Evolutionary conservation across 2,329 filamentous ascomycete species (phyloP), one percentile per base, ranked within the genome.

Genomic region (Trichophyton rubrum): DNA sequence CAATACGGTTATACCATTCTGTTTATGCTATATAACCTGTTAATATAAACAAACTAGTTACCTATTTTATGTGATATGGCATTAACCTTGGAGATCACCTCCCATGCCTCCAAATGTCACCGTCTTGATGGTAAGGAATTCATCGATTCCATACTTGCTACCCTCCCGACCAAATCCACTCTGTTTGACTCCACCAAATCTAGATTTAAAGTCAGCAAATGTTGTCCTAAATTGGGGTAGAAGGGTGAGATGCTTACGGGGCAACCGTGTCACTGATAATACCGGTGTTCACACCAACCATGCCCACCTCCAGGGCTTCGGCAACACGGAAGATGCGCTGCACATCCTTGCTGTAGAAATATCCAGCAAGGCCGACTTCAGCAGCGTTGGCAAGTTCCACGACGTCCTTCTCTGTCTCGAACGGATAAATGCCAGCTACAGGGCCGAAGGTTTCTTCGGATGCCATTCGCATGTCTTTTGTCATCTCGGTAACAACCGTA

Each of bases 401-500:
- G 3, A 96, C 93, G 68, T 97, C 91, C 59, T 87, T 85, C 75
- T 97, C 93, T 0, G 86, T 90, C 55, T 89, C 82, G 70, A 97
- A 99, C 56, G 85, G 82, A 78, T 96, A 96, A 13, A 97, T 75
- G 0, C 88, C 92, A 0, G 91, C 92, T 0, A 97, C 88, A 2
- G 93, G 93, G 0, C 93, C 93, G 71, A 99, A 99, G 0, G 92
- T 99, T 79, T 99, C 93, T 74, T 97, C 92, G 1, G 78, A 78
- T 3, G 89, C 86, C 66, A 97, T 81, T 62, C 83, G 80, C 93
- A 97, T 97, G 47, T 91, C 85, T 61, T 81, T 78, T 9, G 80
- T 95, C 86, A 96, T 92, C 64, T 88, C 88, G 8, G 88, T 86
- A 63, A 99, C 84, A 47, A 97, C 88, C 0, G 93, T 97, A 2